Evolutionary conservation across 495 filamentous ascomycete genomes (phyloP).

Genomic region (Podospora sp.): DNA sequence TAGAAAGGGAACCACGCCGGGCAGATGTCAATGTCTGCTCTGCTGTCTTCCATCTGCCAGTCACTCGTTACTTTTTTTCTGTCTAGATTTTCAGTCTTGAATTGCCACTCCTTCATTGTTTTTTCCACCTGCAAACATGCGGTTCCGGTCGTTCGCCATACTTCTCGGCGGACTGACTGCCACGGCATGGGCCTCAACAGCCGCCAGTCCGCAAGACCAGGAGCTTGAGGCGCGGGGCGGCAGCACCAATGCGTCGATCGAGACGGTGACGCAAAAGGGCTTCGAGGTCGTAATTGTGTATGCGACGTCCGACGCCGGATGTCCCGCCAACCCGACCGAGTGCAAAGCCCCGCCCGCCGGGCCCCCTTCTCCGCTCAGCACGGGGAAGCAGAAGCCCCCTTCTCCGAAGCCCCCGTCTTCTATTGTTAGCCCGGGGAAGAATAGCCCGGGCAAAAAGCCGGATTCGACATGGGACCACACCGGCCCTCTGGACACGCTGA

Average conservation of each 20-base stretch:
- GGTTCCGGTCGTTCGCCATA: background rate
- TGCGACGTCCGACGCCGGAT: slow-evolving; percentile 7
- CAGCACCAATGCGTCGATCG: slow-evolving; percentile 5
- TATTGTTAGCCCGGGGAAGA: background rate
- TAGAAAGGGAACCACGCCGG: background rate
- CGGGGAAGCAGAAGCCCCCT: background rate
- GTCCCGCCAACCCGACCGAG: slow-evolving; percentile 6
- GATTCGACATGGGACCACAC: background rate
- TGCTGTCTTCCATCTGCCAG: background rate
- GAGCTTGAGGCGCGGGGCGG: background rate
- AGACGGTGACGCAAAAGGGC: background rate
- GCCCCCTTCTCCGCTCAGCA: background rate
- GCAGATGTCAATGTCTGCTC: background rate
- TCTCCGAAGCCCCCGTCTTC: background rate
- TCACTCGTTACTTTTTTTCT: background rate
- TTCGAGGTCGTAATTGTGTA: slow-evolving; percentile 21
- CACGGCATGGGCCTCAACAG: background rate
- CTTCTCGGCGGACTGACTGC: background rate
- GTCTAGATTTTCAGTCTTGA: background rate
- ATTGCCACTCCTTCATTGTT: background rate
- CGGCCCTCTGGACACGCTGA: slow-evolving; percentile 10
- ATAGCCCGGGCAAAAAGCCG: background rate
- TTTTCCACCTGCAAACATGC: background rate
- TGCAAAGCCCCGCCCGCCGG: background rate
- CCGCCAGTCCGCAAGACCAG: background rate